Evolutionary conservation across 164 flowering plant genomes (phyloP), one percentile per base, ranked within the genome.

Genomic region (Platanus orientalis): DNA sequence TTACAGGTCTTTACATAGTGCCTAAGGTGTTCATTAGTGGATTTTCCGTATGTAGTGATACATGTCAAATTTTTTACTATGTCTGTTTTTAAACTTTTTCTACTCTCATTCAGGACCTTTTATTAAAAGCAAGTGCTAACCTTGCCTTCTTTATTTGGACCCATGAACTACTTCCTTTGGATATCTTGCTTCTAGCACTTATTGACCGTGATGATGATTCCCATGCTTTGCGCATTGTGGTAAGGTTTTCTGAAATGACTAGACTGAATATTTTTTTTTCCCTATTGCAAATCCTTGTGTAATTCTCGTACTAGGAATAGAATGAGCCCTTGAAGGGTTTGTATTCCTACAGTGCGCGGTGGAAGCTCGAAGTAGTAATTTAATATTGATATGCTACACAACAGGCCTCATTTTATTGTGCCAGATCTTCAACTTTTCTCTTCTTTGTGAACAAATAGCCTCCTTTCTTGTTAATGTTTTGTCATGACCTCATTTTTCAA

Each of bases 191-290:
- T 59, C 75, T 94, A 26, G 96, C 99, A 29, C 88, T 94, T 55
- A 86, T 76, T 71, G 99, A 94, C 70, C 92, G 99, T 52, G 99
- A 94, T 74, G 99, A 94, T 79, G 99, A 94, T 78, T 88, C 90
- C 25, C 91, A 89, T 76, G 87, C 99, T 51, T 68, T 94, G 71
- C 87, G 79, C 40, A 92, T 94, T 65, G 92, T 84, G 92, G 99
- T 94, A 85, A n/a, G 79, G n/a, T 32, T 25, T 30, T 32, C 14
- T 42, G 11, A 20, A 7, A 36, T 7, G 10, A 36, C 4, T 36
- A 7, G 9, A 7, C 4, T 36, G 12, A 36, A 7, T 36, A 36
- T 36, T 36, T 36, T 7, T 36, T n/a, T n/a, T n/a, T n/a, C n/a
- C n/a, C n/a, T n/a, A n/a, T n/a, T n/a, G n/a, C n/a, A n/a, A n/a